These are phyloP conservation scores for Backusella circina DNA, from an alignment of 192 early-diverging fungal species.

Conservation along the genomic window DNA sequence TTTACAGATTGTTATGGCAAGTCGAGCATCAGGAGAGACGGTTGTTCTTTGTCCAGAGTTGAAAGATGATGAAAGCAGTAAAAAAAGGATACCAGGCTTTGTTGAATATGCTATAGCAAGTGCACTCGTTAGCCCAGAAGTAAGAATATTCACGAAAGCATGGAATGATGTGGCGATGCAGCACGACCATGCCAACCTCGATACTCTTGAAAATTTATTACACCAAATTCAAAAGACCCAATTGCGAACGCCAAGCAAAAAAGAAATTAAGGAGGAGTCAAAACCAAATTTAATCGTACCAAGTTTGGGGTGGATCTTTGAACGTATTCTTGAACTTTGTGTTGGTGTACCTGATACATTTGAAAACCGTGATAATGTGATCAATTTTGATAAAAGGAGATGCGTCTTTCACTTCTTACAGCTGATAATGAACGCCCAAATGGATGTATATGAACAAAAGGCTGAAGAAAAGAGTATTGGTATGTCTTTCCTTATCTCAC, in stretches of 20 bases:
- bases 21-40: slow-evolving; percentile 32
- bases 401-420: slow-evolving; percentile 56
- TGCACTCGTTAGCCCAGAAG: slow-evolving; percentile 69
- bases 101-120: slow-evolving; percentile 66
- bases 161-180: slow-evolving; percentile 59
- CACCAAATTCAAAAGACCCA: not conserved
- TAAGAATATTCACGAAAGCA: slow-evolving; percentile 56
- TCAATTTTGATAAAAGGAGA: slow-evolving; percentile 68
- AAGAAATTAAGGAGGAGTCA: not conserved
- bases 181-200: slow-evolving; percentile 49
- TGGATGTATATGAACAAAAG: slow-evolving; percentile 8
- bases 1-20: slow-evolving; percentile 53
- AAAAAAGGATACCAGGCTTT: slow-evolving; percentile 56
- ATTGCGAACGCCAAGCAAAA: not conserved
- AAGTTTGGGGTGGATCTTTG: slow-evolving; percentile 70
- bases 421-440: slow-evolving; percentile 31
- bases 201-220: slow-evolving; percentile 48
- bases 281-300: slow-evolving; percentile 48
- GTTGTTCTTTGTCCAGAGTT: not conserved
- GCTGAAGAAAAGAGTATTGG: not conserved
- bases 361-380: slow-evolving; percentile 49
- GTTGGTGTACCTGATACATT: slow-evolving; percentile 58
- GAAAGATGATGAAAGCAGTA: not conserved
- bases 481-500: slow-evolving; percentile 24
- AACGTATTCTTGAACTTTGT: slow-evolving; percentile 68